phyloP scores from a whole-genome alignment of 73 alveolate genomes.

The Paramecium sexaurelia region DNA sequence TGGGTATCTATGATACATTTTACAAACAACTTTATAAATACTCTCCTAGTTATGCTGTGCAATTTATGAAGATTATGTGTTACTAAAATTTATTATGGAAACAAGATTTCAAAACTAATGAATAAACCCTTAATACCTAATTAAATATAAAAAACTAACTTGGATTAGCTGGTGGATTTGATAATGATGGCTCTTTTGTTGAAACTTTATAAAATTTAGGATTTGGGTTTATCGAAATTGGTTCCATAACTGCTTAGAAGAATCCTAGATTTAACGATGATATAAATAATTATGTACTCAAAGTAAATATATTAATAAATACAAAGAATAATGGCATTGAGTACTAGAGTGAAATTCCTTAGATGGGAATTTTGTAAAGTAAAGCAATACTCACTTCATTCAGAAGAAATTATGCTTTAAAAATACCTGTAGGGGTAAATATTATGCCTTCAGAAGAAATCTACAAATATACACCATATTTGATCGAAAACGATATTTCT shows the following conservation, averaged over 20 bases:
- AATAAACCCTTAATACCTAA: background rate
- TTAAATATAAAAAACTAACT: background rate
- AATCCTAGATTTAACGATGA: background rate
- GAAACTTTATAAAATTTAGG: constrained; percentile 36
- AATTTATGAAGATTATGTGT: background rate
- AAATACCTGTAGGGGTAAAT: background rate
- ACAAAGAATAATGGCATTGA: background rate
- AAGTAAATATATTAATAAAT: background rate
- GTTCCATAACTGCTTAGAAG: background rate
- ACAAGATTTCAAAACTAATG: background rate
- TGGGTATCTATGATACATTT: background rate
- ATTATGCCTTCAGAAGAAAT: constrained; percentile 52
- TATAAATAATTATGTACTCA: background rate
- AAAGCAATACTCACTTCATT: background rate
- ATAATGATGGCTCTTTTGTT: constrained; percentile 3
- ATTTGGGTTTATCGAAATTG: constrained; percentile 40
- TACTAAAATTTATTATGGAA: constrained; percentile 24
- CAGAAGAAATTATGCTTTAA: background rate
- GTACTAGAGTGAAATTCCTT: background rate
- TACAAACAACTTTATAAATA: background rate
- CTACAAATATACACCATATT: background rate
- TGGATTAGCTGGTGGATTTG: constrained; percentile 44
- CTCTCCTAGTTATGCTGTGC: background rate
- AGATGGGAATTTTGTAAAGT: background rate
- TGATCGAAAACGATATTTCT: background rate